A percentile compares a stretch with the other conserved stretches of the same genome.
phyloP scores from a whole-genome alignment of 2,329 filamentous ascomycete genomes.

The Cercospora zeae-maydis region DNA sequence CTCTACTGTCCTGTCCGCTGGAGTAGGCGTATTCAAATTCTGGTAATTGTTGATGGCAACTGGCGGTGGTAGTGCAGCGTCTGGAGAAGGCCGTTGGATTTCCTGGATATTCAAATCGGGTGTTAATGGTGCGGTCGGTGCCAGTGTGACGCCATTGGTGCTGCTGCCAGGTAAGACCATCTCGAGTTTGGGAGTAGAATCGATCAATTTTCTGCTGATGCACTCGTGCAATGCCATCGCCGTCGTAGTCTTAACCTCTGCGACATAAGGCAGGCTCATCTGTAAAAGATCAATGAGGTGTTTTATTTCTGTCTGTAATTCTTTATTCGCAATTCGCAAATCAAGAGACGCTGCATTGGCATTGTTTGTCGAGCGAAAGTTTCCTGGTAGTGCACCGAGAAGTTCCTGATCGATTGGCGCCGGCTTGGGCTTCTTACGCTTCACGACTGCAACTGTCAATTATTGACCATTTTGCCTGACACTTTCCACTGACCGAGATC shows the following conservation, averaged over 20 bases:
- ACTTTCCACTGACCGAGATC: not conserved
- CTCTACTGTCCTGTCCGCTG: not conserved
- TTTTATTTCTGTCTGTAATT: not conserved
- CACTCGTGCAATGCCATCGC: not conserved
- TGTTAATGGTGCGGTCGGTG: not conserved
- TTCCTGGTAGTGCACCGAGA: not conserved
- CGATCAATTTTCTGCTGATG: not conserved
- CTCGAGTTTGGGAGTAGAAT: not conserved
- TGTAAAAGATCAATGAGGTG: not conserved
- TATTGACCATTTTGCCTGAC: fast-evolving
- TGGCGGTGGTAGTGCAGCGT: not conserved
- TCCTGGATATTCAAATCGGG: not conserved
- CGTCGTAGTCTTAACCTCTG: not conserved
- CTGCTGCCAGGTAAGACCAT: not conserved
- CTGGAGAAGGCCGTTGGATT: not conserved
- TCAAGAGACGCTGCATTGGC: not conserved
- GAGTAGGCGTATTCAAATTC: not conserved
- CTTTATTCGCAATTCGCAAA: not conserved
- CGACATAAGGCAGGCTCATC: not conserved
- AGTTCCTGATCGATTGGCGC: not conserved
- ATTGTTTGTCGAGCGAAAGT: not conserved
- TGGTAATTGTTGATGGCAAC: not conserved
- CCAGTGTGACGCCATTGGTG: not conserved
- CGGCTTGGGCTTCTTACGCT: not conserved
- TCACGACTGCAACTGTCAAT: not conserved